Percentiles rank a stretch among this genome's conserved stretches.
phyloP scores from a whole-genome alignment of 2,329 filamentous ascomycete species.

The Sclerotinia sclerotiorum region DNA sequence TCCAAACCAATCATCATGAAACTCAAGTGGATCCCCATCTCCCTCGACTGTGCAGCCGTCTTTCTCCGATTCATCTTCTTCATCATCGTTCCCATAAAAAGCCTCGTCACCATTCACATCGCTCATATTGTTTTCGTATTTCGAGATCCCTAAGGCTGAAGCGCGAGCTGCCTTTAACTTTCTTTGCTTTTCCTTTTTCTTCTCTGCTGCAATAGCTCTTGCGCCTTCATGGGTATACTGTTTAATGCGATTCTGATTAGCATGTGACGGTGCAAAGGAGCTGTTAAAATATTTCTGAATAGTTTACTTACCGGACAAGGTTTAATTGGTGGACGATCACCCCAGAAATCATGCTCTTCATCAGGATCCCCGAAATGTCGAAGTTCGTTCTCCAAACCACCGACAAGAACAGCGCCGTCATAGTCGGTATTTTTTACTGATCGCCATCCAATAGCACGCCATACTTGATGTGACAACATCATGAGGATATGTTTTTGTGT shows the following conservation, averaged over 20 bases:
- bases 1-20: slow-evolving; percentile 11
- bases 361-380: slow-evolving; percentile 12
- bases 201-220: not conserved
- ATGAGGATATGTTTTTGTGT: not conserved
- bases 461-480: not conserved
- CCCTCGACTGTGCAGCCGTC: not conserved
- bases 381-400: slow-evolving; percentile 10
- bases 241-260: not conserved
- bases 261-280: not conserved
- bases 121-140: not conserved
- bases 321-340: not conserved
- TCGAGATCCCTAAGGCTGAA: not conserved
- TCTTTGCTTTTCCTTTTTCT: not conserved
- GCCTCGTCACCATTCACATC: not conserved
- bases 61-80: not conserved
- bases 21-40: not conserved
- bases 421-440: slow-evolving; percentile 1
- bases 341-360: slow-evolving; percentile 8
- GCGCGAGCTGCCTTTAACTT: not conserved
- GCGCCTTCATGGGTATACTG: slow-evolving; percentile 7
- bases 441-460: slow-evolving; percentile 1
- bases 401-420: slow-evolving; percentile 14
- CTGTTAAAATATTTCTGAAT: not conserved
- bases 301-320: not conserved
- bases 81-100: not conserved